Evolutionary conservation across 2,329 filamentous ascomycete genomes (phyloP), one percentile per base, ranked within the genome.

Genomic region (Lasiodiplodia theobromae): DNA sequence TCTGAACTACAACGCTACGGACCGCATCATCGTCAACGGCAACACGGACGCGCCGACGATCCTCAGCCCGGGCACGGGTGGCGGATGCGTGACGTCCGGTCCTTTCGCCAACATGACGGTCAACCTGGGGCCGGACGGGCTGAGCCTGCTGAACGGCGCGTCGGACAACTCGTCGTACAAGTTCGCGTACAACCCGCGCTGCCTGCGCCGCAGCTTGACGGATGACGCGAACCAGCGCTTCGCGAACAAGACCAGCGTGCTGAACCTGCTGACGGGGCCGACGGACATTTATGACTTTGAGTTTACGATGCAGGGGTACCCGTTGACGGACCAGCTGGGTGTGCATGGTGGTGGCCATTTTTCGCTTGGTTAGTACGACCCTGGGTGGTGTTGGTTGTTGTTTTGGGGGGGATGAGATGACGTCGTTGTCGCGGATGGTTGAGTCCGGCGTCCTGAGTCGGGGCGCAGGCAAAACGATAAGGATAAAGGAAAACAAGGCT

Each of bases 1-100:
- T 3, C 11, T 68, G 6, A 38, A 34, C 23, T 51, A 63, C 57
- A 34, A 31, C 2, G n/a, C 49, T 1, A 52, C 34, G 5, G 47
- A 64, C n/a, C 37, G 7, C 12, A 75, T 70, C 4, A 62, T 54
- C 57, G 14, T 68, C 51, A 62, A 62, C 14, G 44, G 31, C 1
- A 11, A 10, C 18, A 51, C 38, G 16, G 57, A 49, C n/a, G 44
- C 10, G 14, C 18, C 64, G 1, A 74, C 82, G 67, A 77, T 72
- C 44, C 74, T 85, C 8, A 84, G 82, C 0, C 82, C 83, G 0
- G 87, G 86, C n/a, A 81, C 81, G 0, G 87, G 87, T 10, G 86
- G 87, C 40, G 87, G 87, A 1, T 88, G 86, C 73, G 79, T 89
- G 3, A 79, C 75, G 12, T 80, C 77, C 0, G 86, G 86, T 0